Base-by-base conservation (phyloP, 1,139 yeast genomes). In the Lodderomyces theae region DNA sequence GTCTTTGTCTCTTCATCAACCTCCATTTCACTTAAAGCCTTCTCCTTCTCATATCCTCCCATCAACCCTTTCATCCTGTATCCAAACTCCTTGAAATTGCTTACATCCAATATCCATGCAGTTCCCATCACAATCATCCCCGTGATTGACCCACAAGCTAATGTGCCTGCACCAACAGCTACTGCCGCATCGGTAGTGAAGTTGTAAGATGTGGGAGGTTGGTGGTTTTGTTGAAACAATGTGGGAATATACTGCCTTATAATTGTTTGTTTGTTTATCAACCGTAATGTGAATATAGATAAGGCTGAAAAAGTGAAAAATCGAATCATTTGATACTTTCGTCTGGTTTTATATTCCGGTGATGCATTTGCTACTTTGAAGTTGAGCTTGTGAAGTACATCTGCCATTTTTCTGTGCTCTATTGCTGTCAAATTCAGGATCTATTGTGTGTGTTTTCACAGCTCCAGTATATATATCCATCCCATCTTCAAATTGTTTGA, bases 111-210 rank as follows among this genome's bases (percentile, higher is more conserved):
- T 22, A 82, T 69, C 95, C 96, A 88, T 49, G 88, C 82, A 1
- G 80, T 71, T 2, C 96, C 95, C 33, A 87, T 77, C 2, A 82
- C 68, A 8, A 79, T 63, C 86, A 87, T 85, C 4, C 87, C 77
- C 52, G 86, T 77, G 0, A 88, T 78, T 2, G 88, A 76, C 0
- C 82, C 74, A 7, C 96, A 86, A 22, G 89, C 65, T 36, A 86
- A 63, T 0, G 95, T 78, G 0, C 96, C 95, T 31, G 87, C 82
- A 0, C 86, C 80, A 4, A 90, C 89, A 0, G 97, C 97, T 28
- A 81, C 81, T 22, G 88, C 80, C 1, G 96, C 97, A 60, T 90
- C 97, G 38, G 80, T 76, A 45, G 87, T 80, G 59, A 85, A 80
- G 38, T 85, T 84, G 57, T 84, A 86, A 36, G 82, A 74, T 3